Base-by-base conservation (phyloP, 192 early-diverging fungal genomes). In the Backusella circina region DNA sequence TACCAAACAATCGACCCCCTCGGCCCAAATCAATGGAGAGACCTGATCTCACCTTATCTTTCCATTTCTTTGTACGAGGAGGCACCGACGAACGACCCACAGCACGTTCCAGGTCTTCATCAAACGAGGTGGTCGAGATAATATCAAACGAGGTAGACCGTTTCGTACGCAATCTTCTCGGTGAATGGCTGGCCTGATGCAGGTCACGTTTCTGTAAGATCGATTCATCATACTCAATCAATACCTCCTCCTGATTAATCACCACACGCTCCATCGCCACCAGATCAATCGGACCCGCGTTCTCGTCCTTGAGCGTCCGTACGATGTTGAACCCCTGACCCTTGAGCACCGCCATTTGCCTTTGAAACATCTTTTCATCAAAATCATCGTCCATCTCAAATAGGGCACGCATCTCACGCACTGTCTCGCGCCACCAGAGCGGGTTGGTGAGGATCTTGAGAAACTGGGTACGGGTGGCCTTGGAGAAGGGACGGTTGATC, bases 321-420 rank as follows among this genome's bases (percentile, higher is more conserved):
- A 93, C 90, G 71, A 96, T 84, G 77, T 97, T 96, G 82, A 88
- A 95, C 1, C 91, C 94, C 81, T 97, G 93, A 0, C 94, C 96
- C 26, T 94, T 89, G 41, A 97, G 84, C 2, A 97, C 94, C 0
- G 93, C 87, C 76, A 93, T 89, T 73, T 97, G 96, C 72, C 84
- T 88, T 28, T 86, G 64, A 85, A 92, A 97, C 91, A 97, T 93
- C n/a, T 82, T 80, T 37, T 89, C 88, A 68, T 91, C 88, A 79
- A 97, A 97, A 67, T 92, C 93, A 33, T 86, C 79, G 84, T 97
- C 96, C 26, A 91, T 70, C 33, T 80, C 75, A 75, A 94, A 94
- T 37, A 96, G 72, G 1, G 71, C 54, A 64, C 89, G 85, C 16
- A 97, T 83, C 15, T 90, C 90, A n/a, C 77, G 73, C 36, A 96